Evolutionary conservation across 225 moss, liverwort and hornwort species (phyloP), one percentile per base, ranked within the genome.

Genomic region (Polytrichum commune): DNA sequence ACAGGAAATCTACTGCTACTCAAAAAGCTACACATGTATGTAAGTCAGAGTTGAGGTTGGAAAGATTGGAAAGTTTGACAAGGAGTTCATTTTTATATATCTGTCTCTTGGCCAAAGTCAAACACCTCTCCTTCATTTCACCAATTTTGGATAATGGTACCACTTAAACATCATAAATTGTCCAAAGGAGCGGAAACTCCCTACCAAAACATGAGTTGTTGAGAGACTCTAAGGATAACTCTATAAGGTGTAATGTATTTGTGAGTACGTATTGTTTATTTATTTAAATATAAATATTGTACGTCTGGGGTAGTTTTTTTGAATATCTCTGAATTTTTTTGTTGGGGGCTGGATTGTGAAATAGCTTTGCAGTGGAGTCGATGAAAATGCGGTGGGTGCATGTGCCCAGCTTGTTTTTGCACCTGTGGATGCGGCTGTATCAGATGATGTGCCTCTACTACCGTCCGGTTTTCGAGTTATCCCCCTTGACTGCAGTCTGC

Each of bases 401-500:
- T 91, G 88, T 77, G 90, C 90, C 55, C 88, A 91, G 69, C 84
- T 91, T 64, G 88, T 91, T 8, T 91, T 88, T 70, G 90, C 90
- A 5, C 90, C 90, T 24, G 84, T 91, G 30, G 90, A 91, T 67
- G 88, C 71, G 53, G 88, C 90, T 26, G 88, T 91, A 46, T 80
- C 88, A 6, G 90, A 91, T 60, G 86, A 91, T 70, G 84, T 88
- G 64, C 90, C 90, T 4, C 84, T 90, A 62, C 85, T 90, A 25
- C 88, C 90, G 30, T 90, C 90, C 6, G 90, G 90, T 33, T 90
- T 90, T 66, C 87, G 90, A 60, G 90, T 91, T 8, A 91, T 88
- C 55, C 90, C 90, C 5, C 72, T 91, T 75, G 90, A 86, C 68
- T 81, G 79, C 62, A 83, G 84, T 56, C 75, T 84, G 7, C 72